These are phyloP conservation scores for Globisporangium solare DNA, from an alignment of 352 stramenopile genomes.

Conservation along the genomic window DNA sequence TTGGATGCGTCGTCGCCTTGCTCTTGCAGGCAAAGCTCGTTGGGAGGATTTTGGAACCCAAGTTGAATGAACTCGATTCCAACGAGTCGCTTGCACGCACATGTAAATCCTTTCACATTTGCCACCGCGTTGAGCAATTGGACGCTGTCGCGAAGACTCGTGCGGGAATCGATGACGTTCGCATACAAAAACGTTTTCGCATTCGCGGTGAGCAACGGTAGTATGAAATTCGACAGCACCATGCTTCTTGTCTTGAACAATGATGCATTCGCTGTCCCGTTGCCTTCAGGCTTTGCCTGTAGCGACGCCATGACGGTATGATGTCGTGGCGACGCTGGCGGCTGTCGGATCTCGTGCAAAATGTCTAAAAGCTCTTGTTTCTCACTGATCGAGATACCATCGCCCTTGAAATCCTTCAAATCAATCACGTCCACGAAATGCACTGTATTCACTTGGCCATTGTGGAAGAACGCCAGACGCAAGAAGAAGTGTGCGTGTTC, in stretches of 20 bases:
- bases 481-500: constrained; percentile 71
- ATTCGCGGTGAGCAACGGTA: constrained; percentile 55
- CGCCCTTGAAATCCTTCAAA: constrained; percentile 53
- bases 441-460: constrained; percentile 58
- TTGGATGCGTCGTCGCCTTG: constrained; percentile 4
- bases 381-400: constrained; percentile 29
- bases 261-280: neutral
- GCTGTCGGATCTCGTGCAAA: constrained; percentile 37
- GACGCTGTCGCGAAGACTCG: constrained; percentile 57
- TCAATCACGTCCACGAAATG: constrained; percentile 63
- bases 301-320: neutral
- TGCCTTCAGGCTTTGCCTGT: neutral
- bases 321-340: constrained; percentile 10
- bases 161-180: constrained; percentile 66
- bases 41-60: constrained; percentile 32
- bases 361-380: constrained; percentile 62
- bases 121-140: constrained; percentile 59
- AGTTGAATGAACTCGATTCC: constrained; percentile 46
- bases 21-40: constrained; percentile 10
- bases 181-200: constrained; percentile 58
- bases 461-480: constrained; percentile 52
- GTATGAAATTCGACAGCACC: constrained; percentile 55
- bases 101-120: constrained; percentile 52
- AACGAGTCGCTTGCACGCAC: constrained; percentile 46
- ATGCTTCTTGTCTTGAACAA: constrained; percentile 18